phyloP scores from a whole-genome alignment of 495 filamentous ascomycete species.

The Penicillium silybi region DNA sequence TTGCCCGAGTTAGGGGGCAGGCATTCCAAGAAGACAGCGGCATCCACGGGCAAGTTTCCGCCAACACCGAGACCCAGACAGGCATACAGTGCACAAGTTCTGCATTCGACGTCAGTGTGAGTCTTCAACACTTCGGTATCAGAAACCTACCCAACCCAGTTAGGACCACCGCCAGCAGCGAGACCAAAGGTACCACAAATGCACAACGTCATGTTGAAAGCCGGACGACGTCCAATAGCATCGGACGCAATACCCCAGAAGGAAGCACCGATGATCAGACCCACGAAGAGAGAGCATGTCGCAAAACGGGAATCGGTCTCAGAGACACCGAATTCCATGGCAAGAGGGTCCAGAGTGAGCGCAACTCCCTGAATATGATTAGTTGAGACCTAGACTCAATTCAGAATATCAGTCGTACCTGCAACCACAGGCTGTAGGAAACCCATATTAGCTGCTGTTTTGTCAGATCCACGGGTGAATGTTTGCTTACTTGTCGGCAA shows the following conservation, averaged over 20 bases:
- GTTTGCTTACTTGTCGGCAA: constrained; percentile 48
- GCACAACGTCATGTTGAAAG: constrained; percentile 50
- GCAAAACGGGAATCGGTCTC: constrained; percentile 43
- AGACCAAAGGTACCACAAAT: constrained; percentile 46
- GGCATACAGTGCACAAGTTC: constrained; percentile 38
- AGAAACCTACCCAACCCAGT: constrained; percentile 37
- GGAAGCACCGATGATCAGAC: constrained; percentile 45
- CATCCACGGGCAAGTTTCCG: constrained; percentile 47
- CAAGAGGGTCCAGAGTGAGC: constrained; percentile 41
- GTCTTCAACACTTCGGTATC: not conserved
- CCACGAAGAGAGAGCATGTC: constrained; percentile 42
- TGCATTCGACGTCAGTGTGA: constrained; percentile 3
- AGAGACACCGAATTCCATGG: constrained; percentile 43
- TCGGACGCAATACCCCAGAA: constrained; percentile 51
- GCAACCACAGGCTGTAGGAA: constrained; percentile 36
- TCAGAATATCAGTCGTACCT: constrained; percentile 14
- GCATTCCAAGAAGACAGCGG: constrained; percentile 53
- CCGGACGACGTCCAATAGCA: constrained; percentile 46
- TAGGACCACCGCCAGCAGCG: constrained; percentile 39
- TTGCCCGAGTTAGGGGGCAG: constrained; percentile 42
- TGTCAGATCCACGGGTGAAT: not conserved
- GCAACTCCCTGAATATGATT: constrained; percentile 36
- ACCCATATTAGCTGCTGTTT: constrained; percentile 8
- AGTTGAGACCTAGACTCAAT: not conserved
- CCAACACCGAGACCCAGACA: constrained; percentile 47